A percentile compares a stretch with the other conserved stretches of the same genome.
Evolutionary conservation across 257 asterid species (phyloP).

Genomic region (Solanum dulcamara): DNA sequence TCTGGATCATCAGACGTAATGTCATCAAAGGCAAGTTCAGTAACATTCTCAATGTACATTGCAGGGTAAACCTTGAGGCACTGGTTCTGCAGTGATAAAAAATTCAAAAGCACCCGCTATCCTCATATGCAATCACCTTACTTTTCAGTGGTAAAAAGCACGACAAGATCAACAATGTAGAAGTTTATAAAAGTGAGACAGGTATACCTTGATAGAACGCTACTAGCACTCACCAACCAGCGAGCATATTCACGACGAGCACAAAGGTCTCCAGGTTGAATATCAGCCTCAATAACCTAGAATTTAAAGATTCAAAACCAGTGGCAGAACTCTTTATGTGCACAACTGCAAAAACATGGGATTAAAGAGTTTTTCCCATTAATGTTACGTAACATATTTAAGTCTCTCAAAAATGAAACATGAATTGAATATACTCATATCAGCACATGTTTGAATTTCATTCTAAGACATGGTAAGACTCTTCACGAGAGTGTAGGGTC

Average conservation of each 20-base stretch:
- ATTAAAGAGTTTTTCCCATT: neutral
- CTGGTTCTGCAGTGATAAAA: constrained; percentile 36
- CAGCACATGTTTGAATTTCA: neutral
- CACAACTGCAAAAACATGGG: neutral
- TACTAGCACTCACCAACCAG: constrained; percentile 87
- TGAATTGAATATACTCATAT: neutral
- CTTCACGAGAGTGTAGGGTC: neutral
- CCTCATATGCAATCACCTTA: neutral
- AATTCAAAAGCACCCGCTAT: neutral
- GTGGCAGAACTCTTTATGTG: constrained; percentile 10
- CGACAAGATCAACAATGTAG: neutral
- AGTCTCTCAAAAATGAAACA: neutral
- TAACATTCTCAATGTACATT: constrained; percentile 83
- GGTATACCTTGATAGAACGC: constrained; percentile 69
- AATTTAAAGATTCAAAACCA: constrained; percentile 19
- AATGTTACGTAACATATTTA: neutral
- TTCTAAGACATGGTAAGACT: neutral
- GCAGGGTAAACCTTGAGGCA: constrained; percentile 89
- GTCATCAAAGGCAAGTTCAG: constrained; percentile 97
- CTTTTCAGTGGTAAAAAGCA: neutral
- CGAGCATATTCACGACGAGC: constrained; percentile 95
- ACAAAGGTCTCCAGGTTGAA: constrained; percentile 88
- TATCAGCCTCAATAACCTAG: constrained; percentile 83
- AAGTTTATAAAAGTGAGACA: neutral
- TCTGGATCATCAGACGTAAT: constrained; percentile 86